These are phyloP conservation scores for Euphorbia tirucalli DNA, from an alignment of 345 rosid genomes.

Conservation along the genomic window DNA sequence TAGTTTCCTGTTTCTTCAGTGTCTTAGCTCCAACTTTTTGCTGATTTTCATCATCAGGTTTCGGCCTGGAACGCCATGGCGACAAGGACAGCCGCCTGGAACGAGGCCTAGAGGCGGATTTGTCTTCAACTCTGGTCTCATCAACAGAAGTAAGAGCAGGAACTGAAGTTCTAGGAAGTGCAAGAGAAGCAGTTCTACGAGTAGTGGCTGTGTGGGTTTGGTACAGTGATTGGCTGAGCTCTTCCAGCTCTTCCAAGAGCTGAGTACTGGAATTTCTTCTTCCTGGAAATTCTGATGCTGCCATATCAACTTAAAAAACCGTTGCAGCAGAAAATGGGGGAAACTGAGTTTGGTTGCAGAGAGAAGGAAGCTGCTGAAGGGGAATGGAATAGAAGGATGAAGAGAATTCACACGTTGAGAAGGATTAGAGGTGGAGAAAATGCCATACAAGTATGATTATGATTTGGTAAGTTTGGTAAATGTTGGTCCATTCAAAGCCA, in stretches of 20 bases:
- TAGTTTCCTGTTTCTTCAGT: slow-evolving; percentile 15
- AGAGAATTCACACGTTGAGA: slow-evolving; percentile 7
- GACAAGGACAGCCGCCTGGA: slow-evolving; percentile 81
- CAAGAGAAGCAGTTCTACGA: slow-evolving; percentile 81
- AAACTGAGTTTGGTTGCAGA: background rate
- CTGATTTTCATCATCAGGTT: slow-evolving; percentile 44
- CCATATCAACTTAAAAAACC: slow-evolving; percentile 24
- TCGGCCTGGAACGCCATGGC: slow-evolving; percentile 81
- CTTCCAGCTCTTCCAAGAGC: slow-evolving; percentile 82
- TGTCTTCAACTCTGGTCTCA: slow-evolving; percentile 38
- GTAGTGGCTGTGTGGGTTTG: slow-evolving; percentile 45
- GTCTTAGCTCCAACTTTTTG: slow-evolving; percentile 11
- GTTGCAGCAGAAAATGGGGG: background rate
- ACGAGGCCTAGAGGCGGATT: slow-evolving; percentile 32
- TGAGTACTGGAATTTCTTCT: slow-evolving; percentile 64
- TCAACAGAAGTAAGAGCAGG: slow-evolving; percentile 38
- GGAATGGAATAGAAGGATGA: too few species aligned
- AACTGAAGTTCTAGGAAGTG: slow-evolving; percentile 66
- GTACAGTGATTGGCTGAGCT: slow-evolving; percentile 74
- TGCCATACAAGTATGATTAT: slow-evolving; percentile 7
- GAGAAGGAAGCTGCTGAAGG: too few species aligned
- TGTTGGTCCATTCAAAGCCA: slow-evolving; percentile 24
- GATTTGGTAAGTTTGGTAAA: slow-evolving; percentile 12
- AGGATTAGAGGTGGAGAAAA: slow-evolving; percentile 24
- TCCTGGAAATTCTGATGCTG: slow-evolving; percentile 41